phyloP scores from a whole-genome alignment of 192 early-diverging fungal genomes.

The Backusella mclennaniae region DNA sequence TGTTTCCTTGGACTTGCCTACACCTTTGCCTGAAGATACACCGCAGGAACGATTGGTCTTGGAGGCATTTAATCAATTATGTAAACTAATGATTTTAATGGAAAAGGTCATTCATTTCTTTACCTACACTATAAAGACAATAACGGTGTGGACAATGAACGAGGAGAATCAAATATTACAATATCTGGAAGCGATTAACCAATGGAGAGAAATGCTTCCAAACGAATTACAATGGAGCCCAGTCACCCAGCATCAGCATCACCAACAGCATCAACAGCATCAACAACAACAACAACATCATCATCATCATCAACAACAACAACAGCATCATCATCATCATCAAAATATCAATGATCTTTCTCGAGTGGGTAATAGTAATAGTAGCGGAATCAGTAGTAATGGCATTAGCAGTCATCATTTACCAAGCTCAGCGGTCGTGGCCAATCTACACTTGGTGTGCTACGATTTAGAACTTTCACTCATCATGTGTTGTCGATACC shows the following conservation, averaged over 20 bases:
- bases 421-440: constrained; percentile 16
- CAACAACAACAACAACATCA: not conserved
- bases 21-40: constrained; percentile 28
- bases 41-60: constrained; percentile 19
- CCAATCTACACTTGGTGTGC: constrained; percentile 32
- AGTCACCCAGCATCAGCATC: not conserved
- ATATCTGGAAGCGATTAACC: constrained; percentile 20
- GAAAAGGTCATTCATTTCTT: constrained; percentile 26
- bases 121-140: constrained; percentile 7
- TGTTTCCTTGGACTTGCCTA: constrained; percentile 24
- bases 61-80: constrained; percentile 31
- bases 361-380: not conserved
- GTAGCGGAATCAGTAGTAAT: not conserved
- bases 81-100: constrained; percentile 29
- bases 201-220: constrained; percentile 25
- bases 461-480: constrained; percentile 32
- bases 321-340: not conserved
- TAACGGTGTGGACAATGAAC: constrained; percentile 14
- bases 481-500: constrained; percentile 21
- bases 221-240: constrained; percentile 18
- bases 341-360: constrained; percentile 1
- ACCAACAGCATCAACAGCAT: not conserved
- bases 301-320: not conserved
- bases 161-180: constrained; percentile 22
- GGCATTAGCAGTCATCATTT: not conserved